These are phyloP conservation scores for Escallonia herrerae DNA, from an alignment of 129 eudicot species.

Conservation along the genomic window DNA sequence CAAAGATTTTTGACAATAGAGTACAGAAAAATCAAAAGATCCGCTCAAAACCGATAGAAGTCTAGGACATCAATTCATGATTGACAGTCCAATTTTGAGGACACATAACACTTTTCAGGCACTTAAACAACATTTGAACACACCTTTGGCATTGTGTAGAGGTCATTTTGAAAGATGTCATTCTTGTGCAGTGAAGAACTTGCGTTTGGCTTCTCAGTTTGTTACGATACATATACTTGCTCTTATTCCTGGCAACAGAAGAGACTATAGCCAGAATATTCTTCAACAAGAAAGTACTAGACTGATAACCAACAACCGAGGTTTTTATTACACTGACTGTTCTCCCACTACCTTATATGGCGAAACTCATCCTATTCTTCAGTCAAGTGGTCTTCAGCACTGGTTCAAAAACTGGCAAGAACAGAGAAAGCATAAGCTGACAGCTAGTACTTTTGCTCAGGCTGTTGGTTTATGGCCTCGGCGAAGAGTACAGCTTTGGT, in stretches of 20 bases:
- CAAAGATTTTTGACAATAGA: neutral
- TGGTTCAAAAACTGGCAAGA: slow-evolving; percentile 93
- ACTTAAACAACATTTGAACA: too few relatives aligned
- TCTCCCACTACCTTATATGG: slow-evolving; percentile 13
- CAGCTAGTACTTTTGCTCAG: slow-evolving; percentile 78
- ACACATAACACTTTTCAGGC: too few relatives aligned
- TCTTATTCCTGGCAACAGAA: slow-evolving; percentile 1
- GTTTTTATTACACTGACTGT: neutral
- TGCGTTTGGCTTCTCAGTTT: slow-evolving; percentile 6
- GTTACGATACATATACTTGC: slow-evolving; percentile 4
- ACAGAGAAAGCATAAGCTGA: slow-evolving; percentile 57
- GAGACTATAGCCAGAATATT: slow-evolving; percentile 9
- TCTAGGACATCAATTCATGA: neutral
- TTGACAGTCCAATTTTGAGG: neutral
- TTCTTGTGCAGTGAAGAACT: slow-evolving; percentile 12
- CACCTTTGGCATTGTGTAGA: neutral
- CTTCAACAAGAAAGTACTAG: neutral
- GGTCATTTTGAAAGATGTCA: neutral
- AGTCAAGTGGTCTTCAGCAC: slow-evolving; percentile 53
- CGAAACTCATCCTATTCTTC: slow-evolving; percentile 34
- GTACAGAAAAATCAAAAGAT: neutral
- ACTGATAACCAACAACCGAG: too few relatives aligned
- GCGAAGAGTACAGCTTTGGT: slow-evolving; percentile 76
- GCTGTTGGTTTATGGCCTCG: slow-evolving; percentile 82
- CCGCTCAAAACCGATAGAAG: neutral